Conservation (phyloP, 2,329 filamentous ascomycete species). For the Ramularia endophylla region DNA sequence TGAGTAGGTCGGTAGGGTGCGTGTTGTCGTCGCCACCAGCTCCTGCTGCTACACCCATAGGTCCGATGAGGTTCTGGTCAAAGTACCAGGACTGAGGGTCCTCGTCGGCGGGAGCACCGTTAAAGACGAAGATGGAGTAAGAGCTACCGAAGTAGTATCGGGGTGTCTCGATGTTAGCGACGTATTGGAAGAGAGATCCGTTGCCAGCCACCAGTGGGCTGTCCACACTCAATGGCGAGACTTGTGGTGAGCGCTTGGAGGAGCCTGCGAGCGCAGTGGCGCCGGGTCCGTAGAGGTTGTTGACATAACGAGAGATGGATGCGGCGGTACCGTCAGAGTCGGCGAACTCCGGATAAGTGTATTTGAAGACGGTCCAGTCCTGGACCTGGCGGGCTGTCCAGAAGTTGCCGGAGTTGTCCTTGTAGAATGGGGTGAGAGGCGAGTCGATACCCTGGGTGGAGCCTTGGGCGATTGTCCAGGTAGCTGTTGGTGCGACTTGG, state of each 20-base stretch:
- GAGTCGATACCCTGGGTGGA: slow-evolving; percentile 17
- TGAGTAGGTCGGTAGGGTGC: slow-evolving; percentile 21
- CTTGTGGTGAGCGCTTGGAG: slow-evolving; percentile 21
- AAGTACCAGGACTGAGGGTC: slow-evolving; percentile 45
- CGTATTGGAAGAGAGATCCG: slow-evolving; percentile 57
- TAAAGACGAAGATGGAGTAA: slow-evolving; percentile 62
- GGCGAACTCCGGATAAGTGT: slow-evolving; percentile 66
- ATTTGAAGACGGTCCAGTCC: slow-evolving; percentile 56
- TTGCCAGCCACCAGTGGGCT: slow-evolving; percentile 29
- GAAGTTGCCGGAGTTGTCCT: slow-evolving; percentile 52
- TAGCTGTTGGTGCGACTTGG: slow-evolving; percentile 22
- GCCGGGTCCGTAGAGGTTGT: slow-evolving; percentile 51
- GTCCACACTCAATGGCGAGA: slow-evolving; percentile 6
- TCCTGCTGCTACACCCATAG: slow-evolving; percentile 44
- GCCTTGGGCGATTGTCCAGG: slow-evolving; percentile 27
- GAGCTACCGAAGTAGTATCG: slow-evolving; percentile 56
- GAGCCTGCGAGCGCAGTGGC: slow-evolving; percentile 29
- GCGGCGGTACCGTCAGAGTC: slow-evolving; percentile 33
- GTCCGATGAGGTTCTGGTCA: slow-evolving; percentile 54
- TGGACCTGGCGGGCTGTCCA: slow-evolving; percentile 62
- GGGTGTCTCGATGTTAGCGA: slow-evolving; percentile 57
- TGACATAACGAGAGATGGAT: slow-evolving; percentile 43
- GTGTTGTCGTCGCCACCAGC: slow-evolving; percentile 16
- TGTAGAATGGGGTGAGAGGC: slow-evolving; percentile 56
- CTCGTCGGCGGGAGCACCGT: slow-evolving; percentile 44